Evolutionary conservation across 176 grass and related monocot genomes (phyloP), one percentile per base, ranked within the genome.

Genomic region (Paspalum notatum): DNA sequence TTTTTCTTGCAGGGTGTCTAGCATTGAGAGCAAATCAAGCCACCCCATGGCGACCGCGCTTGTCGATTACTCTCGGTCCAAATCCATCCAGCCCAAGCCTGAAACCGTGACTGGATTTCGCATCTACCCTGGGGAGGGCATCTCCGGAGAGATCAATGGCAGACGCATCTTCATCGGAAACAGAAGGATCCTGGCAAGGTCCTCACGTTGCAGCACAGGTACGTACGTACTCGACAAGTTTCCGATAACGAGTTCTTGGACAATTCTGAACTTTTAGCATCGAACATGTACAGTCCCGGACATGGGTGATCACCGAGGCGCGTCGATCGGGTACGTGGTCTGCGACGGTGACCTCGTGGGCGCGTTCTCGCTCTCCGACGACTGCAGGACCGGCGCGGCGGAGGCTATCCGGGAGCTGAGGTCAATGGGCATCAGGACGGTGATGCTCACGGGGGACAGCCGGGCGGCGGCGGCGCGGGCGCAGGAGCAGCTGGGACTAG

Each of bases 41-140:
- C 94, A 97, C 77, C 91, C 91, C 38, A 97, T 97, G 94, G 91
- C 91, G 44, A 42, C 86, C 25, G 91, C 94, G 20, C 88, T 97
- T 16, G 89, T 97, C 45, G 84, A 97, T 4, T 77, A 87, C 81
- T 79, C 86, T 15, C 76, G 78, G 11, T 93, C 78, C 5, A 74
- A 82, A 32, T 89, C 86, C 6, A 66, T 97, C 56, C 64, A 85
- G 9, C 89, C 91, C 0, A 84, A 79, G 21, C 68, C 86, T 6
- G 86, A 91, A 18, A 62, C 68, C 22, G 91, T 97, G 5, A 17
- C 45, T 4, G 84, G 91, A 41, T 97, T 97, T 24, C 56, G 41
- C n/a, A 88, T 91, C 47, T 77, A 65, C 20, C 89, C 91, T 0
- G 94, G 91, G 2, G 91, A 97, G 71, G 94, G 94, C 55, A 73